These are phyloP conservation scores for Kluyveromyces sp. DNA, from an alignment of 1,139 yeast genomes.

Conservation along the genomic window DNA sequence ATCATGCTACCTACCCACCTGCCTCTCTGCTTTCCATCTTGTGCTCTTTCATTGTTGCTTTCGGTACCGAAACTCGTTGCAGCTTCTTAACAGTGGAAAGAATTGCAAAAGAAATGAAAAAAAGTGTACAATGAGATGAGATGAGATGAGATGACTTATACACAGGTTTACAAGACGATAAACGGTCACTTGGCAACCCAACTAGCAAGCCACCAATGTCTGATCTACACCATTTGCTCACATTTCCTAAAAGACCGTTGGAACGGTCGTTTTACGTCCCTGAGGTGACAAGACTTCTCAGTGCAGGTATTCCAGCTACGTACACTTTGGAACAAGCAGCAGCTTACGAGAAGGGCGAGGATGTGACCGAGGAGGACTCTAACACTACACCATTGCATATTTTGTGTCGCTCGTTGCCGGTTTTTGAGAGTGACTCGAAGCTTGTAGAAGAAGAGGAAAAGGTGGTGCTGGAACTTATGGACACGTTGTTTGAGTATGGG, in stretches of 20 bases:
- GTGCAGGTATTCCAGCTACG: conserved; percentile 70
- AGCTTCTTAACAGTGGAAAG: background rate
- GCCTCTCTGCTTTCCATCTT: too few species aligned
- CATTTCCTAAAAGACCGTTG: conserved; percentile 51
- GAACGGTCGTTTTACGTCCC: conserved; percentile 36
- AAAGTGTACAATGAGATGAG: background rate
- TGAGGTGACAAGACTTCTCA: conserved; percentile 40
- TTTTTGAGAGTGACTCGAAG: conserved; percentile 22
- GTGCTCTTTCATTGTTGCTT: too few species aligned
- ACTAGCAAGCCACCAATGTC: conserved; percentile 38
- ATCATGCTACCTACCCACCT: too few species aligned
- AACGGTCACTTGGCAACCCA: too few species aligned
- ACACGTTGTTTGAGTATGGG: conserved; percentile 67
- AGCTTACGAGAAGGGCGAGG: conserved; percentile 41
- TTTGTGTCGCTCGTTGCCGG: conserved; percentile 41
- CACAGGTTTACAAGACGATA: too few species aligned
- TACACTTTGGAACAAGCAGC: conserved; percentile 73
- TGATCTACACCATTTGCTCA: conserved; percentile 62
- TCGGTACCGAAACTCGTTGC: too few species aligned
- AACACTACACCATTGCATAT: conserved; percentile 79
- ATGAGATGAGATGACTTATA: background rate
- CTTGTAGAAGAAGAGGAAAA: conserved; percentile 37
- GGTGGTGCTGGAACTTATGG: conserved; percentile 50
- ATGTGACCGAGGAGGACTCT: conserved; percentile 34
- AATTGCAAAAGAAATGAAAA: background rate